Evolutionary conservation across 768 basidiomycete genomes (phyloP).

Genomic region (Mycena venus): DNA sequence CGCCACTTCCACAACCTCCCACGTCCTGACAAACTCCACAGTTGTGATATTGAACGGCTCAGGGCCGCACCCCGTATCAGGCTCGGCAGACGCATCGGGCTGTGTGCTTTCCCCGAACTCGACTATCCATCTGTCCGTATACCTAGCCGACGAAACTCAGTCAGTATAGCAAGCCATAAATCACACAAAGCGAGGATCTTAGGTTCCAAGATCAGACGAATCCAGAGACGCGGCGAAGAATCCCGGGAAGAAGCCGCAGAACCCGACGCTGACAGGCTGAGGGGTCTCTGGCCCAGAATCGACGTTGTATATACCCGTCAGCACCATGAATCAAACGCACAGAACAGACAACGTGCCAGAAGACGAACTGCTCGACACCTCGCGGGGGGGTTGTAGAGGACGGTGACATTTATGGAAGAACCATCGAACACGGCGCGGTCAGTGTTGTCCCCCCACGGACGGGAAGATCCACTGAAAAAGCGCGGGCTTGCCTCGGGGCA

Average conservation of each 20-base stretch:
- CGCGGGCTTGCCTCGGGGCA: neutral
- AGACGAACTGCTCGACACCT: neutral
- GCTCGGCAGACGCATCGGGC: constrained; percentile 15
- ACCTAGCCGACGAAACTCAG: neutral
- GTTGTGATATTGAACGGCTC: constrained; percentile 12
- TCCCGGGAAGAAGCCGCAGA: constrained; percentile 17
- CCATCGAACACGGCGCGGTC: constrained; percentile 5
- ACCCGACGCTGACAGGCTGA: no score
- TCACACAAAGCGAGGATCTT: neutral
- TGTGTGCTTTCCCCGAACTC: constrained; percentile 18
- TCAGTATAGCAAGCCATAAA: neutral
- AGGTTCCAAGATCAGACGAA: constrained; percentile 16
- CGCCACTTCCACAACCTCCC: constrained; percentile 20
- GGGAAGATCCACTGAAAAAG: constrained; percentile 10
- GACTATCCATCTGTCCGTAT: constrained; percentile 15
- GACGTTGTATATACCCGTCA: constrained; percentile 2
- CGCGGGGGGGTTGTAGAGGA: constrained; percentile 13
- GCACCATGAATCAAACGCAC: neutral
- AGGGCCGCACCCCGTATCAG: constrained; percentile 14
- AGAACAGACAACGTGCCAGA: constrained; percentile 8
- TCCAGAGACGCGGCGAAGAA: no score
- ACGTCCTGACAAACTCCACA: constrained; percentile 14
- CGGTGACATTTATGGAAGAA: constrained; percentile 1
- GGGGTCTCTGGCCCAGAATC: neutral
- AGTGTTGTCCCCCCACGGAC: neutral